Percentiles rank a stretch among this genome's conserved stretches.
Evolutionary conservation across 2,329 filamentous ascomycete species (phyloP).

Genomic region (Biscogniauxia marginata): DNA sequence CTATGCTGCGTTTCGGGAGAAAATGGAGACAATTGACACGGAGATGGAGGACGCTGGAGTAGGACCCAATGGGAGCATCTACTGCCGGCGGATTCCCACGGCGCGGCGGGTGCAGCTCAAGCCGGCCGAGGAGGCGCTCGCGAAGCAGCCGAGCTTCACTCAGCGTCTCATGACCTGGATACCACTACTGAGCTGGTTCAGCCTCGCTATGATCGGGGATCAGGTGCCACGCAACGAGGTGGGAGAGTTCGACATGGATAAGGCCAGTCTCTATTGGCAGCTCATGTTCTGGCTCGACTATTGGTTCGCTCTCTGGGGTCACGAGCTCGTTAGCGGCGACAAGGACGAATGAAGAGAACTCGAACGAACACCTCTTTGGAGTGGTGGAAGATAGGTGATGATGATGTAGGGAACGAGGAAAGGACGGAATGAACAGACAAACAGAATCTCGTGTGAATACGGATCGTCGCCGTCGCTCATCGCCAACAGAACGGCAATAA

Average conservation of each 20-base stretch:
- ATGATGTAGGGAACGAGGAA: no score
- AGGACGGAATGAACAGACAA: no score
- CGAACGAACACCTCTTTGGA: no score
- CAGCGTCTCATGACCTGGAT: slow-evolving; percentile 65
- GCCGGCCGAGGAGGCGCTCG: slow-evolving; percentile 67
- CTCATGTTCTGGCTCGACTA: slow-evolving; percentile 63
- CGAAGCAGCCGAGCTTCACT: slow-evolving; percentile 64
- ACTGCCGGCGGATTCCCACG: slow-evolving; percentile 63
- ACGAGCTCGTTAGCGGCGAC: slow-evolving; percentile 56
- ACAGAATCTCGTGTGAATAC: no score
- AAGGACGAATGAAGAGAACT: slow-evolving; percentile 52
- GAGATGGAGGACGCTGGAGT: slow-evolving; percentile 20
- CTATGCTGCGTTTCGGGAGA: no score
- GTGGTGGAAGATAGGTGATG: neutral
- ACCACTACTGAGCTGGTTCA: slow-evolving; percentile 71
- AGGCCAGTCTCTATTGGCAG: slow-evolving; percentile 66
- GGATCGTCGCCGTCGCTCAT: no score
- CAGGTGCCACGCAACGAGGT: slow-evolving; percentile 70
- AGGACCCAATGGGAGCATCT: slow-evolving; percentile 40
- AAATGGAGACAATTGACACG: slow-evolving; percentile 1
- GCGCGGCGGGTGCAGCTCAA: slow-evolving; percentile 65
- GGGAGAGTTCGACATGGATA: slow-evolving; percentile 75
- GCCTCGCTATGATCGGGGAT: slow-evolving; percentile 70
- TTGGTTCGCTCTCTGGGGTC: slow-evolving; percentile 57
- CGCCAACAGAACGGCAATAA: no score